phyloP scores from a whole-genome alignment of 2,329 filamentous ascomycete species.

The Paraphaeosphaeria minitans region DNA sequence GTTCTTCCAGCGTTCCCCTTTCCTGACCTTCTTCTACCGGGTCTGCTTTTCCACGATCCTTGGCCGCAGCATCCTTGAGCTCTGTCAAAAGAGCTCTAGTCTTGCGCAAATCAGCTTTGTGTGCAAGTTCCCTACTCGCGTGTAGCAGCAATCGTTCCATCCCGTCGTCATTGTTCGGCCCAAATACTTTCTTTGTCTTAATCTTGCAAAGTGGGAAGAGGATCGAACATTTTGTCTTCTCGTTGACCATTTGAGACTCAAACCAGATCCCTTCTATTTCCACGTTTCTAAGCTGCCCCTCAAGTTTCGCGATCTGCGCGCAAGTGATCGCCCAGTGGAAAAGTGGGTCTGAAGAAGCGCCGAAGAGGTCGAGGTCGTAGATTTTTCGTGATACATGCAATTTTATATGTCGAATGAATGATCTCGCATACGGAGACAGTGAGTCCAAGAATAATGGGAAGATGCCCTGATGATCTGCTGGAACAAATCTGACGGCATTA shows the following conservation, averaged over 20 bases:
- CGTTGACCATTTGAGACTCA: not conserved
- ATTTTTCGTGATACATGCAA: constrained; percentile 12
- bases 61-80: not conserved
- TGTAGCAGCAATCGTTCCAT: constrained; percentile 14
- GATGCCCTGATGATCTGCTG: constrained; percentile 21
- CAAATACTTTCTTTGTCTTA: constrained; percentile 25
- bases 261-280: constrained; percentile 21
- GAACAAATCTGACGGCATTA: constrained; percentile 21
- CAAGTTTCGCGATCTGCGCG: constrained; percentile 29
- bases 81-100: not conserved
- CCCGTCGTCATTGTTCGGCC: constrained; percentile 5
- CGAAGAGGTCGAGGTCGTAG: constrained; percentile 3
- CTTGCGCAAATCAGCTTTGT: constrained; percentile 9
- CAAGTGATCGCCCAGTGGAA: constrained; percentile 35
- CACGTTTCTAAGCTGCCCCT: constrained; percentile 16
- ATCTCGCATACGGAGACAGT: constrained; percentile 21
- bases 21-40: constrained; percentile 9
- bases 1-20: not conserved
- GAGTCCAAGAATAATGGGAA: constrained; percentile 26
- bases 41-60: constrained; percentile 1
- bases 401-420: constrained; percentile 24
- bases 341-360: constrained; percentile 11
- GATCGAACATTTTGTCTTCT: constrained; percentile 5
- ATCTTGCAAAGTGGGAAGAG: constrained; percentile 29
- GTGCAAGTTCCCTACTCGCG: constrained; percentile 14